Evolutionary conservation across 2,329 filamentous ascomycete genomes (phyloP).

Genomic region (Chaetoscypha palmicola): DNA sequence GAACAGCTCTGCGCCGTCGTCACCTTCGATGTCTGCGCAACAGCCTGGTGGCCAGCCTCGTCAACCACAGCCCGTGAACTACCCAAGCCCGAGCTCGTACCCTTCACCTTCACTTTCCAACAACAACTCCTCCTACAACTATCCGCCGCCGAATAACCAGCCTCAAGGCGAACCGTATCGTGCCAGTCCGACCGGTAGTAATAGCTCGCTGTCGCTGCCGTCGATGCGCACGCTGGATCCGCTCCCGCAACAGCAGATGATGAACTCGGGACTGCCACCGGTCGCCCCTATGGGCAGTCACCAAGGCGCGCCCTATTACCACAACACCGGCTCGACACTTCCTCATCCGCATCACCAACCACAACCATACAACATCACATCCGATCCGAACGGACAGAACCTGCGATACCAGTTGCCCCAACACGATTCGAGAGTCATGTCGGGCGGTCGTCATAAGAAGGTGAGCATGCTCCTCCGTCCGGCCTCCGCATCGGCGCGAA

Average conservation of each 20-base stretch:
- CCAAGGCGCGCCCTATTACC: no score
- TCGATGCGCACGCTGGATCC: constrained; percentile 44
- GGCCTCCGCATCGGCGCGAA: constrained; percentile 4
- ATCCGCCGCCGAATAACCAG: not conserved
- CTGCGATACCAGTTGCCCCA: constrained; percentile 49
- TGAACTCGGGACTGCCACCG: constrained; percentile 47
- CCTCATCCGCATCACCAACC: constrained; percentile 37
- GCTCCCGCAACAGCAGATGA: constrained; percentile 33
- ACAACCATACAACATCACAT: constrained; percentile 39
- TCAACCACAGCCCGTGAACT: constrained; percentile 28
- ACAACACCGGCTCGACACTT: constrained; percentile 31
- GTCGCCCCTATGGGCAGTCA: constrained; percentile 43
- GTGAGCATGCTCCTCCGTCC: constrained; percentile 19
- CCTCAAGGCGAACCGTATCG: constrained; percentile 38
- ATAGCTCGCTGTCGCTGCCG: constrained; percentile 41
- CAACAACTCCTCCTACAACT: constrained; percentile 2
- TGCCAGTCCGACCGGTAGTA: constrained; percentile 37
- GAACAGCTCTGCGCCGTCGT: constrained; percentile 28
- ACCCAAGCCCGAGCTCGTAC: constrained; percentile 42
- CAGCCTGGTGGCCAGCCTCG: constrained; percentile 20
- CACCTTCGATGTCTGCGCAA: constrained; percentile 30
- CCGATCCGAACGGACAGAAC: constrained; percentile 37
- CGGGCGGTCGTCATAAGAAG: constrained; percentile 54
- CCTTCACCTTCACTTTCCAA: constrained; percentile 35
- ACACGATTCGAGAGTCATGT: constrained; percentile 47